These are phyloP conservation scores for Linum lewisii DNA, from an alignment of 345 rosid species.

Conservation along the genomic window DNA sequence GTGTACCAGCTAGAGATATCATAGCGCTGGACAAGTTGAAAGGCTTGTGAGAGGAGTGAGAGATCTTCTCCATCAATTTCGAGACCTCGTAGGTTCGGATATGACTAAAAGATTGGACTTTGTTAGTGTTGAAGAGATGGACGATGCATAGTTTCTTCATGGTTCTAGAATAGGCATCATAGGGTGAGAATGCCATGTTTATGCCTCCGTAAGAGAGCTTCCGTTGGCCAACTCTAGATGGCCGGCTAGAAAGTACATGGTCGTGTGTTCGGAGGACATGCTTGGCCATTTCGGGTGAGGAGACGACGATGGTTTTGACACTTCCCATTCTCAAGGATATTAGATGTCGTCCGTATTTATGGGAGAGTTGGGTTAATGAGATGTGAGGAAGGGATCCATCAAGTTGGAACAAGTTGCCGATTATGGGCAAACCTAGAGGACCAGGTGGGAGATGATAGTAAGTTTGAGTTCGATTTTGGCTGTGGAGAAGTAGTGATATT, in stretches of 20 bases:
- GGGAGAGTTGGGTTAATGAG: slow-evolving; percentile 4
- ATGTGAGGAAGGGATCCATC: not conserved
- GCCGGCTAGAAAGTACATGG: not conserved
- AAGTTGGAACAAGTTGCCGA: slow-evolving; percentile 13
- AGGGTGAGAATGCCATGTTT: slow-evolving; percentile 9
- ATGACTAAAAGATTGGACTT: slow-evolving; percentile 27
- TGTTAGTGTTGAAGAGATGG: slow-evolving; percentile 28
- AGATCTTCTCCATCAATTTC: slow-evolving; percentile 22
- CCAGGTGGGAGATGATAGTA: slow-evolving; percentile 8
- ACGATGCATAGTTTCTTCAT: slow-evolving; percentile 25
- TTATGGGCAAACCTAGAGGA: slow-evolving; percentile 5
- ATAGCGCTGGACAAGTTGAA: slow-evolving; percentile 7
- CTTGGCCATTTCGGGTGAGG: slow-evolving; percentile 14
- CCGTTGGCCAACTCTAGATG: not conserved
- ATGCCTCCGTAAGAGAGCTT: slow-evolving; percentile 6
- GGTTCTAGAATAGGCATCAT: slow-evolving; percentile 32
- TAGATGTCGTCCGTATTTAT: slow-evolving; percentile 11
- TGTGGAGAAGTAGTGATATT: not conserved
- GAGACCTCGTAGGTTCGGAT: slow-evolving; percentile 35
- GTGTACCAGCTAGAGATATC: slow-evolving; percentile 15
- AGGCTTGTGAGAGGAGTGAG: slow-evolving; percentile 15
- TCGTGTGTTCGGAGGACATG: slow-evolving; percentile 6
- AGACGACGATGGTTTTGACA: slow-evolving; percentile 1
- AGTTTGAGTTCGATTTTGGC: not conserved
- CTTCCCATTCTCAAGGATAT: slow-evolving; percentile 10